Evolutionary conservation across 2,329 filamentous ascomycete genomes (phyloP), one percentile per base, ranked within the genome.

Genomic region (Penicillium sp.): DNA sequence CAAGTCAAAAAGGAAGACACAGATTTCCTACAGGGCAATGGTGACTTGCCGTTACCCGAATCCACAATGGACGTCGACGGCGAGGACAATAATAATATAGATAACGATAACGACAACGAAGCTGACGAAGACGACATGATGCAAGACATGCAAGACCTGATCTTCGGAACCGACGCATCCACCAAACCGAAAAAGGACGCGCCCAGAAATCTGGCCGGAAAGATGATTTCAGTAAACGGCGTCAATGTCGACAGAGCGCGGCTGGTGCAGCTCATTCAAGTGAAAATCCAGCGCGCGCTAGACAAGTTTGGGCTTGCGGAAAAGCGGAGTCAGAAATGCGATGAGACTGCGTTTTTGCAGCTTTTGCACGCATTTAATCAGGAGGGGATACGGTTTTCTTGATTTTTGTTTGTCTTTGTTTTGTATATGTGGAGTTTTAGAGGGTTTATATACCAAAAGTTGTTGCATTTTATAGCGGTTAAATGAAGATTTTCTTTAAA

Each of bases 331-430:
- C 83, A 90, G 60, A 87, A 94, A 78, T 95, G 91, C 67, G 91
- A 97, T 67, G 91, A 97, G 75, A 92, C 89, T 52, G 92, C 96
- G 66, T 97, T 97, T 69, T 75, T 99, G 69, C 87, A 86, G 64
- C 73, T 97, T 62, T 74, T 96, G 61, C 85, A 82, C 72, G 88
- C 89, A 1, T 96, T 97, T 73, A 96, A 97, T 70, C 84, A 90
- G 63, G 90, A 96, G 70, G 91, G 91, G 26, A 93, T 97, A 59
- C 93, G 97, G 62, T 38, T 63, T 46, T 58, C 56, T 20, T 58
- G 46, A 21, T 30, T 21, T n/a, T 3, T n/a, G 6, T 23, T 14
- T 43, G 11, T 23, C 9, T 43, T 43, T 23, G 8, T 35, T 43
- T 20, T 43, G 40, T 43, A 40, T 23, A 43, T 43, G 40, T 43